Percentiles rank a stretch among this genome's conserved stretches.
These are phyloP conservation scores for Nicotiana attenuata DNA, from an alignment of 257 asterid genomes.

Conservation along the genomic window DNA sequence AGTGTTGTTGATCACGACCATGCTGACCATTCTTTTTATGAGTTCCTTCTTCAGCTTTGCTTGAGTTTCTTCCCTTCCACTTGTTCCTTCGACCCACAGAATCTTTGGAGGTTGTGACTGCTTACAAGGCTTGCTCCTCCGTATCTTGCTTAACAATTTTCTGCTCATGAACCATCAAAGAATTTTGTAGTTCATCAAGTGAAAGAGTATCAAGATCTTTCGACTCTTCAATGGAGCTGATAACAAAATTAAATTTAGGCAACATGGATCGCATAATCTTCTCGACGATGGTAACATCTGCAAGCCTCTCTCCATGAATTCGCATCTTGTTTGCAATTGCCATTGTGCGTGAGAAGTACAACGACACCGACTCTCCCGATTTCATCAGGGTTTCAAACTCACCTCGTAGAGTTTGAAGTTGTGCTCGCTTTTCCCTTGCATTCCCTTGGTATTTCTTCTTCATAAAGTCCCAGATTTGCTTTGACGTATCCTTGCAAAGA, in stretches of 20 bases:
- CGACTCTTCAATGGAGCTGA: slow-evolving; percentile 12
- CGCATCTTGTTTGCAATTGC: slow-evolving; percentile 11
- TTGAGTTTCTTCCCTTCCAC: not conserved
- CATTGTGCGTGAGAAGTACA: not conserved
- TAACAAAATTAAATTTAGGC: slow-evolving; percentile 1
- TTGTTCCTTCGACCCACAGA: not conserved
- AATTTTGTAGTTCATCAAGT: slow-evolving; percentile 2
- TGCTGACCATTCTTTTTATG: not conserved
- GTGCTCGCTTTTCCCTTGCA: not conserved
- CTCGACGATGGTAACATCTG: not conserved
- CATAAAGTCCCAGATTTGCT: slow-evolving; percentile 2
- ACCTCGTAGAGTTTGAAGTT: not conserved
- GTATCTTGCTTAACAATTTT: not conserved
- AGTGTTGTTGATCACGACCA: not conserved
- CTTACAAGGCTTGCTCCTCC: slow-evolving; percentile 6
- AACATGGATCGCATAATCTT: slow-evolving; percentile 2
- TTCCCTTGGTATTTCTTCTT: not conserved
- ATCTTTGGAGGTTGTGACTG: not conserved
- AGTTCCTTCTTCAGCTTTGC: not conserved
- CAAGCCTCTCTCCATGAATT: not conserved
- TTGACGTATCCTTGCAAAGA: slow-evolving; percentile 10
- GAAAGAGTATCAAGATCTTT: not conserved
- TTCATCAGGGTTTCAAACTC: slow-evolving; percentile 5
- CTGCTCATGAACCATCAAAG: slow-evolving; percentile 6
- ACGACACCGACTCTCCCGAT: not conserved